Evolutionary conservation across 2,329 filamentous ascomycete genomes (phyloP).

Genomic region (Botrytis squamosa): DNA sequence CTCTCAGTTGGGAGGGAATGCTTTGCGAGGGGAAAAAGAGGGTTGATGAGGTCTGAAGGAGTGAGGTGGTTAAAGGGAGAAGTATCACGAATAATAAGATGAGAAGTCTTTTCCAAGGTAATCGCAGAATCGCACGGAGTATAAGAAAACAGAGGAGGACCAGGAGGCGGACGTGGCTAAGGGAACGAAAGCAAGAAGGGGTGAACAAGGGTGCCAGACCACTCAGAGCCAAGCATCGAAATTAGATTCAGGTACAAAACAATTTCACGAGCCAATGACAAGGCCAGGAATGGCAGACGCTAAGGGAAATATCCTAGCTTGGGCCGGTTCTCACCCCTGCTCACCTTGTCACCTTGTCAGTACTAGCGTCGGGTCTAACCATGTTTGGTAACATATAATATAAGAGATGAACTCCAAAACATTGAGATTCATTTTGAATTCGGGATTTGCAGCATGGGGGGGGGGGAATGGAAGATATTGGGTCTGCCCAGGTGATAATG

Average conservation of each 20-base stretch:
- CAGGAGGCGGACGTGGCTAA: background rate
- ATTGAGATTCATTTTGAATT: slow-evolving; percentile 8
- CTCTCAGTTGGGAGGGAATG: slow-evolving; percentile 41
- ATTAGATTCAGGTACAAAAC: slow-evolving; percentile 9
- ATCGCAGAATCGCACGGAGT: background rate
- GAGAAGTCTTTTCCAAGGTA: slow-evolving; percentile 1
- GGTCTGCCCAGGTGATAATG: background rate
- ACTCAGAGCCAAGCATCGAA: background rate
- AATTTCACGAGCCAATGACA: background rate
- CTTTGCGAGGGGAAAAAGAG: slow-evolving; percentile 22
- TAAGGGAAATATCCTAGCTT: background rate
- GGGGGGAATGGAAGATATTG: background rate
- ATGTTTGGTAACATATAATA: background rate
- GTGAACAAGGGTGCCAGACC: slow-evolving; percentile 1
- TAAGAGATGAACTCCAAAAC: background rate
- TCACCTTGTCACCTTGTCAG: background rate
- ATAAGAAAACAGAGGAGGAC: background rate
- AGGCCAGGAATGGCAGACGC: fast-evolving
- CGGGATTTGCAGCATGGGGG: background rate
- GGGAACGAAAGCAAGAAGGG: slow-evolving; percentile 11
- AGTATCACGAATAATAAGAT: slow-evolving; percentile 16
- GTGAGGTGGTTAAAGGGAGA: slow-evolving; percentile 1
- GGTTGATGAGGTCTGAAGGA: slow-evolving; percentile 8
- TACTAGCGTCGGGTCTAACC: background rate
- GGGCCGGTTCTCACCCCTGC: fast-evolving